phyloP scores from a whole-genome alignment of 2,329 filamentous ascomycete species.

The Alternaria gaisen region DNA sequence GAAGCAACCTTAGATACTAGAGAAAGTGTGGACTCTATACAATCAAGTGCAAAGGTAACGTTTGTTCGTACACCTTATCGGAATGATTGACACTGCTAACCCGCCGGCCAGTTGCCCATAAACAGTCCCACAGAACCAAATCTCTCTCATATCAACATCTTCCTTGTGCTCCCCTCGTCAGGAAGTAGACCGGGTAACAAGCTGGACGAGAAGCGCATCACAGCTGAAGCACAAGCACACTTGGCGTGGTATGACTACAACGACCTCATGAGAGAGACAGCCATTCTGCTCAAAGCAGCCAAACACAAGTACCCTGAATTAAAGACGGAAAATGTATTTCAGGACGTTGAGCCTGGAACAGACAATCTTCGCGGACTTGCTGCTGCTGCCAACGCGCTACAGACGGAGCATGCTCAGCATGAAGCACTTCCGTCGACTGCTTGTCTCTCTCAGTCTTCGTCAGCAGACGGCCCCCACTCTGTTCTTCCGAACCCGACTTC shows the following conservation, averaged over 20 bases:
- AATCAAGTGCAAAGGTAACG: neutral
- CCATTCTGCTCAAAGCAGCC: conserved; percentile 22
- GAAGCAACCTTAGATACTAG: neutral
- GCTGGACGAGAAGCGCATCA: conserved; percentile 35
- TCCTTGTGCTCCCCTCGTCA: conserved; percentile 60
- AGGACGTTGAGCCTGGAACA: conserved; percentile 11
- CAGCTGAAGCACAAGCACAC: conserved; percentile 18
- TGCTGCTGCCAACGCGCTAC: conserved; percentile 42
- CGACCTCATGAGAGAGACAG: conserved; percentile 29
- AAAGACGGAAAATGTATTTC: neutral
- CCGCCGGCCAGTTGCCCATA: conserved; percentile 15
- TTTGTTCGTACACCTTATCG: neutral
- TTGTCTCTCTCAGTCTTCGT: neutral
- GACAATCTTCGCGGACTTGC: conserved; percentile 44
- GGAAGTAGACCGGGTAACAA: conserved; percentile 65
- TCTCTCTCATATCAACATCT: conserved; percentile 64
- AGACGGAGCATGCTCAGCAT: conserved; percentile 20
- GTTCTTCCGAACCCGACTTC: neutral
- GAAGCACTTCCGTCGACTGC: neutral
- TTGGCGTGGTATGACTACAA: conserved; percentile 32
- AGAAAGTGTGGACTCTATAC: neutral
- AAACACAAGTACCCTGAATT: conserved; percentile 25
- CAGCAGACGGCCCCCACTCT: neutral
- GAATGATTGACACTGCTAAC: neutral
- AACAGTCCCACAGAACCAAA: conserved; percentile 14